Base-by-base conservation (phyloP, 2,329 filamentous ascomycete species). In the Curvularia eragrostidis region DNA sequence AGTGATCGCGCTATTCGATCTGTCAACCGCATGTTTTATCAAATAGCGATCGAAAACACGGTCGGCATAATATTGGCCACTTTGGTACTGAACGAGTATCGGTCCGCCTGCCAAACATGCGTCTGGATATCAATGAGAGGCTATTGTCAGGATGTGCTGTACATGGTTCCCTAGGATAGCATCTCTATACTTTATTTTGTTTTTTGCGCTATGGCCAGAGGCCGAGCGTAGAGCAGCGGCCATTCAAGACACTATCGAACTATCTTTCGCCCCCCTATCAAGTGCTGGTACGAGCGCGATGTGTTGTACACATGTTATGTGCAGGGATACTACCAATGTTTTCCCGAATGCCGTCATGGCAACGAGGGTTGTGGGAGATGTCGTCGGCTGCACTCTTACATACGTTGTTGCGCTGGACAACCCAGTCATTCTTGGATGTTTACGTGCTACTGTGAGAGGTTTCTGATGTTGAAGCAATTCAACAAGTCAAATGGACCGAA, bases 211-310 rank as follows among this genome's bases (percentile, higher is more conserved):
- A 24, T 34, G 39, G 28, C 21, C 49, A 44, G 18, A 34, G 41
- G 21, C 39, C 39, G 39, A 52, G 41, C 39, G 32, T 36, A 43
- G 30, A 34, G 41, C 28, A 52, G 41, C 26, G 15, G 34, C 44
- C 24, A 38, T 38, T 38, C 32, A 26, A 18, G 21, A 24, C 32
- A 28, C 32, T 38, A 48, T 48, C 21, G 47, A 48, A 28, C 36
- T 6, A 18, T 24, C 32, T 12, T 21, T 32, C 12, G 5, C 21
- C 32, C 21, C 32, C 32, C 32, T 36, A 32, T 18, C 32, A 38
- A 38, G n/a, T 24, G 21, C 47, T 48, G 32, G 32, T 18, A 48
- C 26, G 10, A 28, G 43, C 43, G 15, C 43, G 18, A 12, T 18
- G 26, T 46, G 32, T 30, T 28, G 24, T 30, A 24, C 39, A 24